Evolutionary conservation across 176 grass and related monocot genomes (phyloP).

Genomic region (Hsuehochloa calcarea): DNA sequence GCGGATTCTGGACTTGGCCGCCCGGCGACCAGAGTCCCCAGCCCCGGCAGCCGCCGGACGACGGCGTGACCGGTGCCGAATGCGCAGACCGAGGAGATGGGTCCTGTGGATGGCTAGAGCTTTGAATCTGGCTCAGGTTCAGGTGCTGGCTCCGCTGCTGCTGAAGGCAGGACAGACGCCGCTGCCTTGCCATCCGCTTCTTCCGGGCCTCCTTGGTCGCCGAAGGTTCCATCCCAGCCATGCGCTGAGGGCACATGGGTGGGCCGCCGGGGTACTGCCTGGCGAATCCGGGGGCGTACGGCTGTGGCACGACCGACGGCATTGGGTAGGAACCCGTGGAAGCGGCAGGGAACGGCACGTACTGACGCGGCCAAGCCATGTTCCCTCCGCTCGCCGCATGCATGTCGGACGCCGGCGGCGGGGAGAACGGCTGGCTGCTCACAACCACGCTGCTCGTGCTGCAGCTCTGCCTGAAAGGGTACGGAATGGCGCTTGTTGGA

Average conservation of each 20-base stretch:
- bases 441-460: conserved; percentile 54
- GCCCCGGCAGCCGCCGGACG: background rate
- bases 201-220: conserved; percentile 81
- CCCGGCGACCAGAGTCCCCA: conserved; percentile 37
- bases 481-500: conserved; percentile 17
- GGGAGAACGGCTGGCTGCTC: conserved; percentile 64
- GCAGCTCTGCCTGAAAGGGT: conserved; percentile 51
- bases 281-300: conserved; percentile 37
- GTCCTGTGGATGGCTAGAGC: background rate
- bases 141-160: conserved; percentile 56
- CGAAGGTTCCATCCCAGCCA: conserved; percentile 40
- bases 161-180: conserved; percentile 63
- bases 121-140: conserved; percentile 43
- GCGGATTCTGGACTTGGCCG: conserved; percentile 29
- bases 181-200: conserved; percentile 92
- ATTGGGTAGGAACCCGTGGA: conserved; percentile 36
- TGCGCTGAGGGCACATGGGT: conserved; percentile 25
- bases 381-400: conserved; percentile 29
- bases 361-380: conserved; percentile 59
- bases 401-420: conserved; percentile 52
- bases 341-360: conserved; percentile 30
- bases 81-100: conserved; percentile 27
- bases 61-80: conserved; percentile 44
- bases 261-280: conserved; percentile 33
- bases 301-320: conserved; percentile 17